Evolutionary conservation across 306 rosid genomes (phyloP).

Genomic region (Castanospermum australe): DNA sequence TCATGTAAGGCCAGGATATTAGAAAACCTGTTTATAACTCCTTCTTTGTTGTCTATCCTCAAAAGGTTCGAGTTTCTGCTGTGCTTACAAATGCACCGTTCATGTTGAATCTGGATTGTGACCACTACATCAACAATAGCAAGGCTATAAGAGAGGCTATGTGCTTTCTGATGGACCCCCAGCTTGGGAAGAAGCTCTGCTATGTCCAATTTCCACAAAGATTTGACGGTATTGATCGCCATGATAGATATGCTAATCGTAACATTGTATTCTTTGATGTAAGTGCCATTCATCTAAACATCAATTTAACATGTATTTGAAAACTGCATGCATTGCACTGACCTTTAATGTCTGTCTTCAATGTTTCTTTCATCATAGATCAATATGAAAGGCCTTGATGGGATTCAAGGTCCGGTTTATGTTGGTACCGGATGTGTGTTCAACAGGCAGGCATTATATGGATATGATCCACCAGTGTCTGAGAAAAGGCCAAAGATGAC

Average conservation of each 20-base stretch:
- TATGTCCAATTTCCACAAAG: slow-evolving; percentile 97
- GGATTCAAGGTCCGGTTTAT: slow-evolving; percentile 57
- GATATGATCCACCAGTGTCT: slow-evolving; percentile 50
- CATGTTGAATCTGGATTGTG: slow-evolving; percentile 89
- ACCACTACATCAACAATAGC: slow-evolving; percentile 85
- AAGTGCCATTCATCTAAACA: slow-evolving; percentile 19
- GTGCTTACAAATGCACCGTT: slow-evolving; percentile 88
- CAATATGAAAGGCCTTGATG: slow-evolving; percentile 60
- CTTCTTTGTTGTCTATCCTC: slow-evolving; percentile 16
- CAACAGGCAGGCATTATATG: slow-evolving; percentile 53
- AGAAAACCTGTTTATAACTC: slow-evolving; percentile 12
- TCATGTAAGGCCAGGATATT: neutral
- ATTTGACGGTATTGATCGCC: slow-evolving; percentile 92
- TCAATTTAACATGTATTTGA: neutral
- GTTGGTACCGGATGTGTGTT: slow-evolving; percentile 54
- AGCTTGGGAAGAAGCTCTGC: slow-evolving; percentile 71
- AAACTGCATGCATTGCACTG: neutral
- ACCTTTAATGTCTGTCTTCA: neutral
- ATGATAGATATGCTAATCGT: slow-evolving; percentile 91
- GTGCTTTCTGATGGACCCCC: slow-evolving; percentile 93
- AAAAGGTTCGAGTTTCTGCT: slow-evolving; percentile 66
- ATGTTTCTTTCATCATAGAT: slow-evolving; percentile 35
- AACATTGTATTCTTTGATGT: slow-evolving; percentile 88
- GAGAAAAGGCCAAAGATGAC: slow-evolving; percentile 54
- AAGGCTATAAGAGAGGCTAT: slow-evolving; percentile 85